Evolutionary conservation across 2,329 filamentous ascomycete genomes (phyloP).

Genomic region (Verticillium nonalfalfae): DNA sequence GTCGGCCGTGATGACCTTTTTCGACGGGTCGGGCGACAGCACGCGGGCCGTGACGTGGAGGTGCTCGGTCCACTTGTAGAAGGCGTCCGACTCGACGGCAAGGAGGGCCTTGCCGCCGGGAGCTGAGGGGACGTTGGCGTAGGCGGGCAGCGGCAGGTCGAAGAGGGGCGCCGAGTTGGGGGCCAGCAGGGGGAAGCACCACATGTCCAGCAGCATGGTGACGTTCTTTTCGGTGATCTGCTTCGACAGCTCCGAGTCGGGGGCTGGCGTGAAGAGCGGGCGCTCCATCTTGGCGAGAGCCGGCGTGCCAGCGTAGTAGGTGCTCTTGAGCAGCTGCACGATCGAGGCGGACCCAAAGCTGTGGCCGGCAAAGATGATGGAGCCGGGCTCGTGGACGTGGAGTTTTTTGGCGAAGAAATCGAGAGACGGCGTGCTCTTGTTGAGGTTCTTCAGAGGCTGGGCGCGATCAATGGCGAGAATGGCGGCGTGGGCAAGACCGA

Average conservation of each 20-base stretch:
- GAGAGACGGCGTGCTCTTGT: slow-evolving; percentile 43
- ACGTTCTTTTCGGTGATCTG: slow-evolving; percentile 66
- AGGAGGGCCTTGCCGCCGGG: slow-evolving; percentile 55
- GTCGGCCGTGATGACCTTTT: slow-evolving; percentile 30
- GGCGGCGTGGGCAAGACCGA: slow-evolving; percentile 64
- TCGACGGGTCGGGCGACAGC: slow-evolving; percentile 50
- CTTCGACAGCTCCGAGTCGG: slow-evolving; percentile 46
- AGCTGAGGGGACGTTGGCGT: slow-evolving; percentile 42
- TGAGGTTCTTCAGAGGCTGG: slow-evolving; percentile 42
- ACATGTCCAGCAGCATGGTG: slow-evolving; percentile 70
- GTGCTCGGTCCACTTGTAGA: slow-evolving; percentile 72
- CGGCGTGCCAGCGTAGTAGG: slow-evolving; percentile 56
- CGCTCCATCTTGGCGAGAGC: slow-evolving; percentile 39
- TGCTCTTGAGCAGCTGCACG: slow-evolving; percentile 72
- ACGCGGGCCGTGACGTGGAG: slow-evolving; percentile 61
- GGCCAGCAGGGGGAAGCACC: slow-evolving; percentile 67
- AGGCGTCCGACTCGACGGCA: slow-evolving; percentile 68
- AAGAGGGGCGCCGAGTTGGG: slow-evolving; percentile 57
- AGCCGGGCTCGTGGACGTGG: slow-evolving; percentile 64
- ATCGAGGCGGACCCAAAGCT: slow-evolving; percentile 73
- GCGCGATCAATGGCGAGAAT: slow-evolving; percentile 60
- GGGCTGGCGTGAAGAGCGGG: slow-evolving; percentile 55
- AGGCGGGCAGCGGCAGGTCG: slow-evolving; percentile 67
- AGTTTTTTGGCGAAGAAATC: slow-evolving; percentile 54
- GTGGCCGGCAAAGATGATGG: slow-evolving; percentile 71